Evolutionary conservation across 352 stramenopile species (phyloP).

Genomic region (Globisporangium apiculatum): DNA sequence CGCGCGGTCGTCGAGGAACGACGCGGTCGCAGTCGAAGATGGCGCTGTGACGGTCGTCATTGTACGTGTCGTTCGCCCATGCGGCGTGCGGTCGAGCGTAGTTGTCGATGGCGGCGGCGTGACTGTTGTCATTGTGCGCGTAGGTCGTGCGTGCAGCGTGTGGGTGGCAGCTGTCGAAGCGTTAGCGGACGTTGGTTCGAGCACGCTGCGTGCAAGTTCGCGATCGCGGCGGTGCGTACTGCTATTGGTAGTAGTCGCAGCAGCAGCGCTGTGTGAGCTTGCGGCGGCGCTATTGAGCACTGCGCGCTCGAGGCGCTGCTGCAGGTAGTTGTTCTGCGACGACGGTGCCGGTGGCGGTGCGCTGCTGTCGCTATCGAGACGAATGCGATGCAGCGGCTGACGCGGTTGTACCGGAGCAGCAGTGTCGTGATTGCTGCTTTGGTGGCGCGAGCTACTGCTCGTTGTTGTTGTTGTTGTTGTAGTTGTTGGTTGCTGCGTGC

Average conservation of each 20-base stretch:
- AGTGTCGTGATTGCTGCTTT: neutral
- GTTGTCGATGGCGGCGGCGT: no score
- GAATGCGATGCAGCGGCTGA: slow-evolving; percentile 4
- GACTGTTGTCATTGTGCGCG: no score
- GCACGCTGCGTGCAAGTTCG: neutral
- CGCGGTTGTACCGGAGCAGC: neutral
- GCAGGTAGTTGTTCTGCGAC: slow-evolving; percentile 1
- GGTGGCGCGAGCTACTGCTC: neutral
- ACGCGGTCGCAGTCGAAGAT: neutral
- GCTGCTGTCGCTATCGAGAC: slow-evolving; percentile 3
- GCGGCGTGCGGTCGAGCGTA: neutral
- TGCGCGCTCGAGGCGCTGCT: neutral
- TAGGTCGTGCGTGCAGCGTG: no score
- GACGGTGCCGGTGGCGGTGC: neutral
- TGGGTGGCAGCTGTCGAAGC: no score
- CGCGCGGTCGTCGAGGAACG: slow-evolving; percentile 3
- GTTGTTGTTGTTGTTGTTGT: neutral
- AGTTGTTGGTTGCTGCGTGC: neutral
- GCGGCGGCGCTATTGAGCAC: neutral
- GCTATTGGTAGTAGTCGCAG: neutral
- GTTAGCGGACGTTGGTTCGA: neutral
- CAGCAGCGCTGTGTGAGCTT: neutral
- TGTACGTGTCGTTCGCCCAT: slow-evolving; percentile 1
- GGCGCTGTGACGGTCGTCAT: slow-evolving; percentile 1
- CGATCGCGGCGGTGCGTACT: neutral